Evolutionary conservation across 2,329 filamentous ascomycete species (phyloP).

Genomic region (Sclerotiophoma versabilis): DNA sequence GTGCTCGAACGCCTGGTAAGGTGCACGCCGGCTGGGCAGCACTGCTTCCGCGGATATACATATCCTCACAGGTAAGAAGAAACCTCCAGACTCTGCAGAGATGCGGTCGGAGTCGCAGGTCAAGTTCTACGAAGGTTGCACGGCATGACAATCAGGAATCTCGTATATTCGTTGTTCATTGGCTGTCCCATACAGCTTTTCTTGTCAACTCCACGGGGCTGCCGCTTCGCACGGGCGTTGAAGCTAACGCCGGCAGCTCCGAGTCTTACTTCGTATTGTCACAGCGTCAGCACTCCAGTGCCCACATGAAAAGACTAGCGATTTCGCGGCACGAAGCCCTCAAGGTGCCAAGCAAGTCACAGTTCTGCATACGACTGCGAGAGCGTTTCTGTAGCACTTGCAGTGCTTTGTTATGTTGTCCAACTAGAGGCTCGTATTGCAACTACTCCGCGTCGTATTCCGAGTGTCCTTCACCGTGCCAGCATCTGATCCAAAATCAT

Average conservation of each 20-base stretch:
- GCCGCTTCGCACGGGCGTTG: neutral
- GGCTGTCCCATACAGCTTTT: neutral
- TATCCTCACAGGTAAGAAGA: neutral
- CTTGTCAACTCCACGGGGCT: neutral
- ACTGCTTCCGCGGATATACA: neutral
- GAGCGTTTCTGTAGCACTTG: neutral
- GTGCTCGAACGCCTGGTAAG: neutral
- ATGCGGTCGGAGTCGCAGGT: neutral
- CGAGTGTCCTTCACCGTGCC: neutral
- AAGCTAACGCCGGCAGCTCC: slow-evolving; percentile 10
- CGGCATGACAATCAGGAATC: neutral
- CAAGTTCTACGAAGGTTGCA: neutral
- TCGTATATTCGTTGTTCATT: neutral
- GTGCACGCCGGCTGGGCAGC: slow-evolving; percentile 4
- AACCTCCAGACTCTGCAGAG: neutral
- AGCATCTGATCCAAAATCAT: neutral
- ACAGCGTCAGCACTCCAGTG: slow-evolving; percentile 5
- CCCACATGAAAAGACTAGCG: slow-evolving; percentile 4
- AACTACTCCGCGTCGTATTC: neutral
- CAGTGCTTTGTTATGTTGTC: neutral
- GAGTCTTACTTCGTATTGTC: neutral
- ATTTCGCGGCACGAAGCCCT: slow-evolving; percentile 4
- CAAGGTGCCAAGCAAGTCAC: slow-evolving; percentile 1
- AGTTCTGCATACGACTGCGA: neutral
- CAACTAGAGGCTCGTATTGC: neutral